Percentiles rank a stretch among this genome's conserved stretches.
phyloP scores from a whole-genome alignment of 2,329 filamentous ascomycete genomes.

The Xenosphaeropsis pyriputrescens region DNA sequence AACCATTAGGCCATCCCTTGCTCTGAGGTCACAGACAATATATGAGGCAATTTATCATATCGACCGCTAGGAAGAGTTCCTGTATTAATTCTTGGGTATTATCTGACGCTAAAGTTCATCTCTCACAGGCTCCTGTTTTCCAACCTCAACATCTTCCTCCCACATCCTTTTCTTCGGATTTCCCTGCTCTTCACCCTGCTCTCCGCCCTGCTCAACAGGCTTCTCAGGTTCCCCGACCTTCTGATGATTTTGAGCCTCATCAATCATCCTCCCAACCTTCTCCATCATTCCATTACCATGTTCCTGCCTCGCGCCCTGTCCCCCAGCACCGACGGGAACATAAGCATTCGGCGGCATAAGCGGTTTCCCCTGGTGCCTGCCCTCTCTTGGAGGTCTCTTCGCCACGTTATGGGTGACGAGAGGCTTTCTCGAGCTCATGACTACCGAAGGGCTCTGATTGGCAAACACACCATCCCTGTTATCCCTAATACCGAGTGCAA shows the following conservation, averaged over 20 bases:
- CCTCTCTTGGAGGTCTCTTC: constrained; percentile 1
- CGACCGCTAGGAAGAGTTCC: too few species aligned
- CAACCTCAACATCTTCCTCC: constrained; percentile 30
- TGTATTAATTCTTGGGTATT: too few species aligned
- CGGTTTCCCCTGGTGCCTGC: constrained; percentile 2
- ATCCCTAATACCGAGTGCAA: constrained; percentile 27
- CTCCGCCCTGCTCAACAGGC: constrained; percentile 15
- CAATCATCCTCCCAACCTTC: constrained; percentile 38
- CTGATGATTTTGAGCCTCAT: constrained; percentile 16
- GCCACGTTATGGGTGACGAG: neutral
- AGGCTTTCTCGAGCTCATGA: neutral
- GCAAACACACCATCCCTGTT: constrained; percentile 10
- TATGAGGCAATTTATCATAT: too few species aligned
- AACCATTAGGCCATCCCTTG: too few species aligned
- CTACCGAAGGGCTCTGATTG: neutral
- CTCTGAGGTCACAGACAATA: too few species aligned
- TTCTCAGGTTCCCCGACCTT: constrained; percentile 7
- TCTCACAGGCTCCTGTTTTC: constrained; percentile 11
- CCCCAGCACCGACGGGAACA: constrained; percentile 28
- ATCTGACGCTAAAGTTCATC: constrained; percentile 13
- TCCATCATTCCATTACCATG: constrained; percentile 27
- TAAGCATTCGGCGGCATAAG: constrained; percentile 21
- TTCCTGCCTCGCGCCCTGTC: constrained; percentile 12
- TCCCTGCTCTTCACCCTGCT: constrained; percentile 19
- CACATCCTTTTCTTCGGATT: constrained; percentile 50